phyloP scores from a whole-genome alignment of 2,329 filamentous ascomycete genomes.

The Gnomoniopsis sp. region DNA sequence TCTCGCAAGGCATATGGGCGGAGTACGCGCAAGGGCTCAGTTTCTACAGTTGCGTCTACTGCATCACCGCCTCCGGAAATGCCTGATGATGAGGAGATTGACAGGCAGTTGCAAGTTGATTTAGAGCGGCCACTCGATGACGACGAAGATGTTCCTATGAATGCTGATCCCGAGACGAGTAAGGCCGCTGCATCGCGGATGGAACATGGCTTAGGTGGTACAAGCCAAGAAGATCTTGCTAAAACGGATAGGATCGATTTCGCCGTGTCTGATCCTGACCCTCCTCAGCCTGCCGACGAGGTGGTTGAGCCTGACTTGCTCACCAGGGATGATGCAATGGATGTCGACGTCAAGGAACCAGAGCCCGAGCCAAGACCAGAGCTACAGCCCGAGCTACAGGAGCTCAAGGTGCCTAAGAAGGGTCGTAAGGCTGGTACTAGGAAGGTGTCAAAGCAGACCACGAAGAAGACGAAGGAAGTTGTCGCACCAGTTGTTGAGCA shows the following conservation, averaged over 20 bases:
- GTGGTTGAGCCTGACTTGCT: conserved; percentile 49
- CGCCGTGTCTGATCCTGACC: conserved; percentile 51
- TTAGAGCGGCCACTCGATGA: conserved; percentile 55
- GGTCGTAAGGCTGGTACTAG: conserved; percentile 49
- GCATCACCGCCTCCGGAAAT: conserved; percentile 37
- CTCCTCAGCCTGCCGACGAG: conserved; percentile 42
- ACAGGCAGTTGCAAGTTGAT: conserved; percentile 63
- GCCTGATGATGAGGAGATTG: conserved; percentile 62
- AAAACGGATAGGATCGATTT: conserved; percentile 34
- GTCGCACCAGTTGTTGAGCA: not conserved
- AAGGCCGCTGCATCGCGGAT: conserved; percentile 27
- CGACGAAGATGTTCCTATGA: conserved; percentile 42
- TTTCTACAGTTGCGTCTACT: conserved; percentile 42
- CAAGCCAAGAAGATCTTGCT: conserved; percentile 16
- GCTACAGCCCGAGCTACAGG: conserved; percentile 25
- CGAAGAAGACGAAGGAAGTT: conserved; percentile 40
- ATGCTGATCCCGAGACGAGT: conserved; percentile 44
- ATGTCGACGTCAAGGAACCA: conserved; percentile 30
- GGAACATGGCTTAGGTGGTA: conserved; percentile 23
- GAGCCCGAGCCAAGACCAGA: conserved; percentile 2
- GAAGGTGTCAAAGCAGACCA: conserved; percentile 47
- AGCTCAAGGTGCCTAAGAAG: conserved; percentile 49
- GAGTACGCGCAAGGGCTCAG: conserved; percentile 29
- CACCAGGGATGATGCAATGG: conserved; percentile 48
- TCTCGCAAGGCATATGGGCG: conserved; percentile 43